Evolutionary conservation across 768 basidiomycete genomes (phyloP).

Genomic region (Serpula lacrymans): DNA sequence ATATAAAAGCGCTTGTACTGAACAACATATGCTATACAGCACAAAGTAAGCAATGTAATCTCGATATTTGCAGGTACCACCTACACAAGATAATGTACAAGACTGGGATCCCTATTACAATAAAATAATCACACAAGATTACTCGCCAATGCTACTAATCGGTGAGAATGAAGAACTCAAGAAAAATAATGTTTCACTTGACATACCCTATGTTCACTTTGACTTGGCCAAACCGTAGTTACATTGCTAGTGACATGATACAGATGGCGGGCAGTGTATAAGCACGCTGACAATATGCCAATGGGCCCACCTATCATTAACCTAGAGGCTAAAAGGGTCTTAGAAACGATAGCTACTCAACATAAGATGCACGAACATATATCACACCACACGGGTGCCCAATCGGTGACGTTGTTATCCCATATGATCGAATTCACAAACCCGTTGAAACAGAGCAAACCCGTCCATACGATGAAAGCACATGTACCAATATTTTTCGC

Average conservation of each 20-base stretch:
- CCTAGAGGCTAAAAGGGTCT: slow-evolving; percentile 32
- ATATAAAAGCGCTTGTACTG: slow-evolving; percentile 52
- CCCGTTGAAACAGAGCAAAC: slow-evolving; percentile 17
- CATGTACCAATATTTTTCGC: slow-evolving; percentile 31
- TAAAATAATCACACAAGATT: slow-evolving; percentile 27
- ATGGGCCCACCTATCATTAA: slow-evolving; percentile 41
- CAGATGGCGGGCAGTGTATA: slow-evolving; percentile 49
- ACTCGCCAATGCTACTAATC: slow-evolving; percentile 41
- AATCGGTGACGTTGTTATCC: slow-evolving; percentile 26
- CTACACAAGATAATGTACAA: slow-evolving; percentile 28
- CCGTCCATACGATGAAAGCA: slow-evolving; percentile 31
- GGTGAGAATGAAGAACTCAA: too few species aligned
- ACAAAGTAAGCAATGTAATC: background rate
- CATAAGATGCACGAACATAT: slow-evolving; percentile 38
- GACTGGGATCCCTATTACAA: slow-evolving; percentile 30
- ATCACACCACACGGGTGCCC: slow-evolving; percentile 50
- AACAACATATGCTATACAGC: slow-evolving; percentile 39
- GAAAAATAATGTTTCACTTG: too few species aligned
- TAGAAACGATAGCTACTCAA: background rate
- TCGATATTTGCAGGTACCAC: slow-evolving; percentile 6
- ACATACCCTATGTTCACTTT: too few species aligned
- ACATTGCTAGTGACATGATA: slow-evolving; percentile 37
- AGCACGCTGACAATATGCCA: slow-evolving; percentile 35
- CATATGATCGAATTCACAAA: slow-evolving; percentile 38
- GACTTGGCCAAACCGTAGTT: background rate